Conservation (phyloP, 768 basidiomycete species). For the Kwoniella botswanensis region DNA sequence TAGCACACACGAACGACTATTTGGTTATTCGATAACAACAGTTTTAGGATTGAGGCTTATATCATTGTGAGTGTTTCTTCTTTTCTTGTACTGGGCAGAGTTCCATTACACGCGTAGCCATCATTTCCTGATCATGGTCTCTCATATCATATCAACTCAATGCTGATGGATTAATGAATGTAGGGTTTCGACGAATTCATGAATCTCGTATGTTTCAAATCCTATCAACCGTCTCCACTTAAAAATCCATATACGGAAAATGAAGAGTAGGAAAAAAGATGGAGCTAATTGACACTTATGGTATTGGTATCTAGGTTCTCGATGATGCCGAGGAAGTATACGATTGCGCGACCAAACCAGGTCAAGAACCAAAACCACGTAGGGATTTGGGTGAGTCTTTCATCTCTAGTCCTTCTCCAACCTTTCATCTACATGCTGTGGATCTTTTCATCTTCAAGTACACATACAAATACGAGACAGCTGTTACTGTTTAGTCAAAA, state of each 20-base stretch:
- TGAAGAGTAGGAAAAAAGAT: not conserved
- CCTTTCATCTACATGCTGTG: constrained; percentile 10
- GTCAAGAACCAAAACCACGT: constrained; percentile 81
- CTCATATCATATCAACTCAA: not conserved
- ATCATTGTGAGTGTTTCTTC: constrained; percentile 72
- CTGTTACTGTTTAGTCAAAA: no score
- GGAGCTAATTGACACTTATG: not conserved
- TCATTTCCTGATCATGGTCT: constrained; percentile 5
- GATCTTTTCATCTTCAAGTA: not conserved
- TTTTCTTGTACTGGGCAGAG: constrained; percentile 21
- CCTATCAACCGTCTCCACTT: not conserved
- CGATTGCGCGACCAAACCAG: constrained; percentile 60
- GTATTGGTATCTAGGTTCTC: constrained; percentile 61
- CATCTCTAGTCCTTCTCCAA: not conserved
- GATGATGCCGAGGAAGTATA: constrained; percentile 93
- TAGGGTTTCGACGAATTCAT: constrained; percentile 99
- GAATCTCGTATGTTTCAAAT: constrained; percentile 69
- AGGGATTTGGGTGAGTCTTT: constrained; percentile 73
- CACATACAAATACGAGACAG: not conserved
- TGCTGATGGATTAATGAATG: not conserved
- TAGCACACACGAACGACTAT: constrained; percentile 84
- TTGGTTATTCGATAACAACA: constrained; percentile 96
- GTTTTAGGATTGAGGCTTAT: constrained; percentile 93
- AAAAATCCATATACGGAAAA: not conserved
- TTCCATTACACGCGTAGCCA: no score